These are phyloP conservation scores for Russula compacta DNA, from an alignment of 768 basidiomycete species.

Conservation along the genomic window DNA sequence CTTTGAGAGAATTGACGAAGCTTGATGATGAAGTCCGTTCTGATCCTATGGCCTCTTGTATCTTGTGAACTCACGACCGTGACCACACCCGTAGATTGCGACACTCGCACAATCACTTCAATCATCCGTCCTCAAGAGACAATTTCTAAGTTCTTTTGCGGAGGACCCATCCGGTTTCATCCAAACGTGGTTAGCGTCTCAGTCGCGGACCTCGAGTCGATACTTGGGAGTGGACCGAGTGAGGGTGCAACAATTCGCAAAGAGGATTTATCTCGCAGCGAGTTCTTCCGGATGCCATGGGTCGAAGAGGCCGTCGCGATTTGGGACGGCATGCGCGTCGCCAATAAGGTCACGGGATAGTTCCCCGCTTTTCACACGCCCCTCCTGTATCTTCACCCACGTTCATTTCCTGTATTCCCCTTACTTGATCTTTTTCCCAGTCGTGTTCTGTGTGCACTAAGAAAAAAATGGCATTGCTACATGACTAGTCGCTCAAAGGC, in stretches of 20 bases:
- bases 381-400: not conserved
- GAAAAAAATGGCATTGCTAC: too few relatives aligned
- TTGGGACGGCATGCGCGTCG: conserved; percentile 70
- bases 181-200: conserved; percentile 85
- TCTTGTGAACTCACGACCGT: not conserved
- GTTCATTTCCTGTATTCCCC: not conserved
- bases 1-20: conserved; percentile 52
- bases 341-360: conserved; percentile 25
- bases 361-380: not conserved
- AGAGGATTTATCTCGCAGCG: conserved; percentile 80
- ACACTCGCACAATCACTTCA: conserved; percentile 76
- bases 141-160: conserved; percentile 79
- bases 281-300: conserved; percentile 90
- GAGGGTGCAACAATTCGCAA: conserved; percentile 74
- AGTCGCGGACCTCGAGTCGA: conserved; percentile 85
- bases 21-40: conserved; percentile 79
- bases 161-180: conserved; percentile 72
- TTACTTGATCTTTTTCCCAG: not conserved
- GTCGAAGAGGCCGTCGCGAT: conserved; percentile 82
- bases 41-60: not conserved
- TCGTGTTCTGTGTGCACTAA: too few relatives aligned
- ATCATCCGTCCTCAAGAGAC: conserved; percentile 77
- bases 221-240: conserved; percentile 80
- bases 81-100: conserved; percentile 48
- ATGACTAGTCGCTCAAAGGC: too few relatives aligned